phyloP scores from a whole-genome alignment of 2,329 filamentous ascomycete species.

The Aspergillus bombycis region DNA sequence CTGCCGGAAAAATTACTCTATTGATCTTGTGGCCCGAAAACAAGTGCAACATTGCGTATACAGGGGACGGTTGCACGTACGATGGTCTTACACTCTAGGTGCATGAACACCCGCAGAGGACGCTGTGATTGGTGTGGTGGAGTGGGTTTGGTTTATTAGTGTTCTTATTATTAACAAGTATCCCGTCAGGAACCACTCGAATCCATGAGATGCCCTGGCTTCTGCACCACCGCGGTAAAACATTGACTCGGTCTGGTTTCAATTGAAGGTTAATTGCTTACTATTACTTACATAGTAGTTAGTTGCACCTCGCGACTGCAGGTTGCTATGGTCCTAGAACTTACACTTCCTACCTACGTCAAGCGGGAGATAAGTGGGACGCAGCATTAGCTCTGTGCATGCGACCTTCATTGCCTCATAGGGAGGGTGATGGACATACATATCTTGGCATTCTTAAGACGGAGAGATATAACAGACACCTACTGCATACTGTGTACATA shows the following conservation, averaged over 20 bases:
- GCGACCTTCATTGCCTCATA: neutral
- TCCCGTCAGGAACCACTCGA: neutral
- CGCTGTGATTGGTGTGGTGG: neutral
- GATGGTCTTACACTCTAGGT: slow-evolving; percentile 4
- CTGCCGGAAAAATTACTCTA: neutral
- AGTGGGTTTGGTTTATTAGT: neutral
- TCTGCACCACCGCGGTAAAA: neutral
- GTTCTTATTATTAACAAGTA: neutral
- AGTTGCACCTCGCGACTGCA: neutral
- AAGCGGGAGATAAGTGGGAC: neutral
- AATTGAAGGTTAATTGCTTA: neutral
- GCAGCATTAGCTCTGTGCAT: neutral
- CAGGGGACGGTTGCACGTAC: neutral
- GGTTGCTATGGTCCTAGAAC: neutral
- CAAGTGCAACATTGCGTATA: slow-evolving; percentile 3
- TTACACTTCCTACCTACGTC: no score
- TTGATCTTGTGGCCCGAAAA: neutral
- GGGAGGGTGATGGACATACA: neutral
- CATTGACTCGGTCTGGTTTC: neutral
- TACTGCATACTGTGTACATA: no score
- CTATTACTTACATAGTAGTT: neutral
- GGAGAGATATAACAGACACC: neutral
- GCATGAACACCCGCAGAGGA: neutral
- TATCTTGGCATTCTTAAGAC: slow-evolving; percentile 1
- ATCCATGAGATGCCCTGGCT: neutral